These are phyloP conservation scores for Paraurostyla sp. DNA, from an alignment of 73 alveolate genomes.

Conservation along the genomic window DNA sequence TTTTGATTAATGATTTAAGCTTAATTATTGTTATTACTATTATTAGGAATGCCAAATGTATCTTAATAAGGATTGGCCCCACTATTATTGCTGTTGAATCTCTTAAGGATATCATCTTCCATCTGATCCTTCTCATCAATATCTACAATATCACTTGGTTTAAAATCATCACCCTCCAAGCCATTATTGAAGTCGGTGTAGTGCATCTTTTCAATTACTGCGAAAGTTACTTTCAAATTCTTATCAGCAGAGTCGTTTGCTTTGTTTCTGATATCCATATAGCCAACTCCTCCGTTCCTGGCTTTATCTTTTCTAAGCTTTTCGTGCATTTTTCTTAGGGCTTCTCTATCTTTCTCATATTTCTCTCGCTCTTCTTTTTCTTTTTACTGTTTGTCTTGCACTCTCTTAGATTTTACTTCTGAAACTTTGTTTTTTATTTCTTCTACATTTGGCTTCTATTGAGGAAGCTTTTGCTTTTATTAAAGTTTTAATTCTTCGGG, in stretches of 20 bases:
- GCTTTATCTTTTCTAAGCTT: constrained; percentile 17
- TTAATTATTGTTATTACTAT: background rate
- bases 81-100: background rate
- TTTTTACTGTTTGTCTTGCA: background rate
- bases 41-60: background rate
- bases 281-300: background rate
- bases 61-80: background rate
- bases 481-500: background rate
- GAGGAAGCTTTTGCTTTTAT: background rate
- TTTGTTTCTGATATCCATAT: background rate
- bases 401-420: constrained; percentile 57
- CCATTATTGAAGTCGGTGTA: constrained; percentile 59
- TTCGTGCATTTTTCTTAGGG: constrained; percentile 65
- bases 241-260: constrained; percentile 34
- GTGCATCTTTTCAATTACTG: constrained; percentile 45
- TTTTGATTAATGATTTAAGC: background rate
- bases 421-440: background rate
- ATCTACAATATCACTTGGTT: constrained; percentile 66
- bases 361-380: constrained; percentile 45
- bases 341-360: constrained; percentile 38
- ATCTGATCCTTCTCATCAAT: constrained; percentile 17
- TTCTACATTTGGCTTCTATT: background rate
- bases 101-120: constrained; percentile 58
- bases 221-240: constrained; percentile 57
- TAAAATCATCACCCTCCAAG: constrained; percentile 63